Base-by-base conservation (phyloP, 148 eudicot species). In the Rhododendron ferrugineum region DNA sequence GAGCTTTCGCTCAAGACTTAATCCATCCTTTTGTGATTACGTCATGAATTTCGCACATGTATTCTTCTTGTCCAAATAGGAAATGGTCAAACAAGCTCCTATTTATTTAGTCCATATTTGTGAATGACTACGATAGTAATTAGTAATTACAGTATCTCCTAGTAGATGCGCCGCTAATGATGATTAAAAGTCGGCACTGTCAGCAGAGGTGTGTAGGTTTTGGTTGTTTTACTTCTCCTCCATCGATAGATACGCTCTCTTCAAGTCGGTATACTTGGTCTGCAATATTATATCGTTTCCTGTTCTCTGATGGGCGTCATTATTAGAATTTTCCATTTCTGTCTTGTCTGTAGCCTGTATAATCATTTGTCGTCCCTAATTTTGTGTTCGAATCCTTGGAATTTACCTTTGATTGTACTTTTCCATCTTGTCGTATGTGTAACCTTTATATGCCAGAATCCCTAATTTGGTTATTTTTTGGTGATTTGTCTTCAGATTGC, bases 401-500 rank as follows among this genome's bases (percentile, higher is more conserved):
- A n/a, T 26, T 26, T n/a, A 2, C 72, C 72, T n/a, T 64, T 64
- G 2, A n/a, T n/a, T n/a, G 13, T 64, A 64, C 32, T 64, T 60
- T 64, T 64, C 72, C 30, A 64, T 26, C 72, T n/a, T 26, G 32
- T n/a, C 11, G 2, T 10, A n/a, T 10, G 1, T n/a, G 32, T 64
- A 64, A n/a, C 72, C 32, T 64, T 56, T 64, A n/a, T n/a, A 64
- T n/a, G 72, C 30, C 32, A 26, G 28, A 64, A 9, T 64, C 72
- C 32, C 15, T n/a, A 64, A 47, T 76, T 5, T 62, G 16, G 58
- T 37, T 40, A 83, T 30, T 82, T 64, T 16, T 18, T 64, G 30
- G 20, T 30, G 49, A 6, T 30, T 64, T 28, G 56, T 81, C 30
- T 30, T 72, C 91, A 96, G 99, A 93, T 96, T 89, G 89, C 97